Percentiles rank a stretch among this genome's conserved stretches.
phyloP scores from a whole-genome alignment of 495 filamentous ascomycete genomes.

The Penicillium angulare region DNA sequence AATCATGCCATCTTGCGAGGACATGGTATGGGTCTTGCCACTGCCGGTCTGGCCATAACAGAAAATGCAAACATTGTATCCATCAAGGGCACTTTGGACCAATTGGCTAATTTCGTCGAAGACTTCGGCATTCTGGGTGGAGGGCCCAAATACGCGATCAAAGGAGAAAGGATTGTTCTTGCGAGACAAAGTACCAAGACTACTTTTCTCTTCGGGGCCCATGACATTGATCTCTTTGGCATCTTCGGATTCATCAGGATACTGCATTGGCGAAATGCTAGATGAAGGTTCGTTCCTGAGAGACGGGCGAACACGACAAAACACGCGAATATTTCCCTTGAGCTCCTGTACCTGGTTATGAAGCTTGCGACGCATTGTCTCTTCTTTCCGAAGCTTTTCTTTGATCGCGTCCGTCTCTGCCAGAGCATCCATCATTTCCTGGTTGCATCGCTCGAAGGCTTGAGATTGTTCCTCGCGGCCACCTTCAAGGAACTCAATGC shows the following conservation, averaged over 20 bases:
- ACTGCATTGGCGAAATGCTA: conserved; percentile 65
- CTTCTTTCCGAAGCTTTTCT: conserved; percentile 85
- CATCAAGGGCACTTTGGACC: conserved; percentile 93
- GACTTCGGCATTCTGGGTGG: conserved; percentile 75
- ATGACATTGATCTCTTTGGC: conserved; percentile 81
- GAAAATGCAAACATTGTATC: conserved; percentile 99
- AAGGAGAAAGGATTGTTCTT: conserved; percentile 86
- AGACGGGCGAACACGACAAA: conserved; percentile 91
- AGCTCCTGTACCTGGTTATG: conserved; percentile 98
- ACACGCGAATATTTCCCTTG: conserved; percentile 98
- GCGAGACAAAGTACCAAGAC: conserved; percentile 68
- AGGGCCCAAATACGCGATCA: conserved; percentile 86
- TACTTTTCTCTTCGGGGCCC: conserved; percentile 80
- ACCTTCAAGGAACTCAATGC: conserved; percentile 84
- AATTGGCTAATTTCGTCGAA: conserved; percentile 98
- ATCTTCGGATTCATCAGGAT: conserved; percentile 73
- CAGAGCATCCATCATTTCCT: conserved; percentile 73
- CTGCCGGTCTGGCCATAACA: conserved; percentile 98
- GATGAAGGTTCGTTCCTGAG: conserved; percentile 56
- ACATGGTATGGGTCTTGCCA: conserved; percentile 97
- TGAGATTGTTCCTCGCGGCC: conserved; percentile 82
- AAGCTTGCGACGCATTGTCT: conserved; percentile 84
- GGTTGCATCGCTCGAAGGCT: conserved; percentile 72
- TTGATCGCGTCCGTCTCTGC: conserved; percentile 65
- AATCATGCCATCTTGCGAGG: conserved; percentile 90